Evolutionary conservation across 768 basidiomycete species (phyloP).

Genomic region (Boletus subparvulus): DNA sequence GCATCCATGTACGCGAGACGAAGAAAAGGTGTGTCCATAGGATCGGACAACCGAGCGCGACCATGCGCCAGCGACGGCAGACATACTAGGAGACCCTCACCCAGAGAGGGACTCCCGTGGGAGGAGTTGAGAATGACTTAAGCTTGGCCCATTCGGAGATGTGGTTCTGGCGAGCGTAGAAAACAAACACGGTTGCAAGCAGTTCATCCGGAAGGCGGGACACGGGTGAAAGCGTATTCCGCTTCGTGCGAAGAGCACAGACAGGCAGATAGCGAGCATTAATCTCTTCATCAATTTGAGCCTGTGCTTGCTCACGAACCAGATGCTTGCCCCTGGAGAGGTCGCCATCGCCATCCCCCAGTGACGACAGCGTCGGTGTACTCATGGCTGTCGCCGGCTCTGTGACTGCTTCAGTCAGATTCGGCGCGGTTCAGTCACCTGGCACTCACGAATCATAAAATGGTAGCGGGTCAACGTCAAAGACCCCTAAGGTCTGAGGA

Average conservation of each 20-base stretch:
- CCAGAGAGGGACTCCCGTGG: neutral
- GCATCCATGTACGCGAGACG: neutral
- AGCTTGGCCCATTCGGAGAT: neutral
- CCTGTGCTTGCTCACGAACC: neutral
- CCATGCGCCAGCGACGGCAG: neutral
- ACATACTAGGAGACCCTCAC: neutral
- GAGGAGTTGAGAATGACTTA: neutral
- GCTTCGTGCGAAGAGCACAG: neutral
- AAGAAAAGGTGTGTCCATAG: conserved; percentile 3
- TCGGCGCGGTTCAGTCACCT: neutral
- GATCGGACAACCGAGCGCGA: neutral
- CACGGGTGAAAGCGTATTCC: neutral
- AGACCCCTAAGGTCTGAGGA: too few species aligned
- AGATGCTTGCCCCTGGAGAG: neutral
- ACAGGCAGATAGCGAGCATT: neutral
- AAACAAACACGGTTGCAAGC: neutral
- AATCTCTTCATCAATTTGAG: neutral
- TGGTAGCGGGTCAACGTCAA: too few species aligned
- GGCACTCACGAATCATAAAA: neutral
- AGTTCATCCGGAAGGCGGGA: conserved; percentile 4
- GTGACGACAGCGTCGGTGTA: neutral
- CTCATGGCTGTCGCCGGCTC: neutral
- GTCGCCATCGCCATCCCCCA: neutral
- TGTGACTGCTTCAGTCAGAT: neutral
- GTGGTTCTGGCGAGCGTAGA: neutral